Evolutionary conservation across 768 basidiomycete genomes (phyloP), one percentile per base, ranked within the genome.

Genomic region (Leucogyrophana mollusca): DNA sequence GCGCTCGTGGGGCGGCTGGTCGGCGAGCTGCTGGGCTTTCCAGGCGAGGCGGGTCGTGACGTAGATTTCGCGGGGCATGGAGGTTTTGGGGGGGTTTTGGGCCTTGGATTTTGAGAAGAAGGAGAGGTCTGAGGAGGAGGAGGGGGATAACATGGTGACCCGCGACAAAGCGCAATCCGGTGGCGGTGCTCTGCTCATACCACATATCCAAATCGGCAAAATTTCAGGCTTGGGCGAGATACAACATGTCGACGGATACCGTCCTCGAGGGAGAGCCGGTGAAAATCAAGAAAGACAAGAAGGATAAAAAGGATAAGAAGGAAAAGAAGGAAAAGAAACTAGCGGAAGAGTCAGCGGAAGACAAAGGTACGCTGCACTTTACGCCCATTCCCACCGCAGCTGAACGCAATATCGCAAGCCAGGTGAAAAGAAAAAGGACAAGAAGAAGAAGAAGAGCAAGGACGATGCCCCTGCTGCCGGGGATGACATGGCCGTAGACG

Each of bases 401-500:
- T 40, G 57, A 34, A 59, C 52, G 33, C 17, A 30, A 24, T 25
- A 43, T 34, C 46, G 38, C 34, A 50, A 51, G 34, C 46, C 43
- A 50, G 49, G 32, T 32, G 56, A 51, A 39, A 66, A 63, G 51
- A 70, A 66, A 55, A 67, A 70, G 40, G 73, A 72, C 58, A 73
- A 70, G 52, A 71, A 71, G 56, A 74, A 68, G 55, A 71, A 70
- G 58, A 74, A 73, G 55, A 67, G 64, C 34, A 67, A 61, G 56
- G 69, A 67, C 40, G 67, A 70, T 41, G 55, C 59, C 8, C 53
- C 55, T 23, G 50, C 51, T n/a, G 46, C 59, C 16, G 47, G 57
- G 9, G 56, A 47, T n/a, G 40, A 33, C 9, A 33, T 34, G 14
- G 30, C 14, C 36, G 42, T 38, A 38, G 34, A 20, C 34, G 25